Evolutionary conservation across 805 yeast genomes (phyloP).

Genomic region (Komagataella pastoris): DNA sequence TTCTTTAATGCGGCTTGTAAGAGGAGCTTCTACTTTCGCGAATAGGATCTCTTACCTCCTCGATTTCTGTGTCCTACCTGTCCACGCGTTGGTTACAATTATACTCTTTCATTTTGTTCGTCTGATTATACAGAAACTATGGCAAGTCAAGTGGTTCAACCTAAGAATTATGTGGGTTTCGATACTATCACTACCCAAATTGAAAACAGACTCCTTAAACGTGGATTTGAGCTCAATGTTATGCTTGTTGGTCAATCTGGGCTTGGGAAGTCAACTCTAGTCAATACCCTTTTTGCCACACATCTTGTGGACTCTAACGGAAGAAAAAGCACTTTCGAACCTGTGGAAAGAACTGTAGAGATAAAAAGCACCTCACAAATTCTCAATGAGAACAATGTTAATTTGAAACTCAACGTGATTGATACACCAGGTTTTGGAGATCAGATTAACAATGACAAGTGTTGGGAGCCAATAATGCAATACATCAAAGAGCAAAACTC

Average conservation of each 20-base stretch:
- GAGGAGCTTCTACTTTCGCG: not conserved
- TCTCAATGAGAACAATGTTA: conserved; percentile 77
- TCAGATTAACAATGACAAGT: conserved; percentile 86
- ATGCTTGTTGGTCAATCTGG: conserved; percentile 95
- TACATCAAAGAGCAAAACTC: conserved; percentile 94
- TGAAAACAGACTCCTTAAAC: conserved; percentile 78
- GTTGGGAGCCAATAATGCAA: conserved; percentile 94
- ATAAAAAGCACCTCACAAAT: conserved; percentile 59
- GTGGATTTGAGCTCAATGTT: conserved; percentile 88
- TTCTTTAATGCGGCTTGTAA: not conserved
- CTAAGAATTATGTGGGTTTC: conserved; percentile 82
- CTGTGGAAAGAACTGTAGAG: conserved; percentile 78
- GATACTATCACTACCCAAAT: conserved; percentile 94
- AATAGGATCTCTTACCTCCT: not conserved
- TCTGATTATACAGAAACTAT: not conserved
- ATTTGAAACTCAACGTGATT: conserved; percentile 72
- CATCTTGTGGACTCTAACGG: conserved; percentile 67
- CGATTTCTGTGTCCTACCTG: not conserved
- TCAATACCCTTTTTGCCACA: conserved; percentile 83
- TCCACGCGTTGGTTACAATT: not conserved
- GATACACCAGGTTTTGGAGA: conserved; percentile 99
- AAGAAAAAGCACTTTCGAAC: conserved; percentile 51
- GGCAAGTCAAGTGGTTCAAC: conserved; percentile 22
- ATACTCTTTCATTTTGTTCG: not conserved
- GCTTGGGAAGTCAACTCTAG: conserved; percentile 83